Conservation (phyloP, 1,139 yeast species). For the Kodamaea sp. region DNA sequence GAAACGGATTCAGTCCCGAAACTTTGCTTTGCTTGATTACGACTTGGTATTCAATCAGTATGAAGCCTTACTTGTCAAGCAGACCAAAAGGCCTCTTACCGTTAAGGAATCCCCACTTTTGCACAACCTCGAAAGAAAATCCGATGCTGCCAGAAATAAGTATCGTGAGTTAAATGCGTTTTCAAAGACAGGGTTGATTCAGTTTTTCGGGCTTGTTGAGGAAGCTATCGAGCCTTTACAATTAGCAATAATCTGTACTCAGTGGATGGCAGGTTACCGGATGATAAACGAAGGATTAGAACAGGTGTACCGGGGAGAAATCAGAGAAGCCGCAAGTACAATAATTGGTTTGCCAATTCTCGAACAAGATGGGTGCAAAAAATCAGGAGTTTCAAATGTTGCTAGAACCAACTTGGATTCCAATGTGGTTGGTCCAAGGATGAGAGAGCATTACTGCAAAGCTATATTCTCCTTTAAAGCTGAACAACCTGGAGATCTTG, state of each 20-base stretch:
- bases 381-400: no score
- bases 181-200: conserved; percentile 42
- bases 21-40: conserved; percentile 35
- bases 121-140: conserved; percentile 33
- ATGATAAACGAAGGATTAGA: conserved; percentile 15
- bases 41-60: conserved; percentile 30
- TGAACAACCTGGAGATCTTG: conserved; percentile 46
- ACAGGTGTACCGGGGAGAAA: background rate
- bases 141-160: conserved; percentile 26
- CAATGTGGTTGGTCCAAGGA: background rate
- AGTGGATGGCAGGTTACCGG: conserved; percentile 30
- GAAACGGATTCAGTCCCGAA: conserved; percentile 28
- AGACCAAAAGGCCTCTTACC: conserved; percentile 24
- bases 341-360: background rate
- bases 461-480: conserved; percentile 38
- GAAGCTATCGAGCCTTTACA: conserved; percentile 28
- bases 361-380: background rate
- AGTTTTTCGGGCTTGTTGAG: conserved; percentile 31
- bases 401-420: background rate
- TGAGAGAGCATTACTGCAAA: conserved; percentile 19
- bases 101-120: conserved; percentile 32
- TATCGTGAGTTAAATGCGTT: conserved; percentile 32
- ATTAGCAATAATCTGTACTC: conserved; percentile 30
- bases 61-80: conserved; percentile 26
- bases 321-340: background rate